phyloP scores from a whole-genome alignment of 495 filamentous ascomycete species.

The Clohesyomyces aquaticus region DNA sequence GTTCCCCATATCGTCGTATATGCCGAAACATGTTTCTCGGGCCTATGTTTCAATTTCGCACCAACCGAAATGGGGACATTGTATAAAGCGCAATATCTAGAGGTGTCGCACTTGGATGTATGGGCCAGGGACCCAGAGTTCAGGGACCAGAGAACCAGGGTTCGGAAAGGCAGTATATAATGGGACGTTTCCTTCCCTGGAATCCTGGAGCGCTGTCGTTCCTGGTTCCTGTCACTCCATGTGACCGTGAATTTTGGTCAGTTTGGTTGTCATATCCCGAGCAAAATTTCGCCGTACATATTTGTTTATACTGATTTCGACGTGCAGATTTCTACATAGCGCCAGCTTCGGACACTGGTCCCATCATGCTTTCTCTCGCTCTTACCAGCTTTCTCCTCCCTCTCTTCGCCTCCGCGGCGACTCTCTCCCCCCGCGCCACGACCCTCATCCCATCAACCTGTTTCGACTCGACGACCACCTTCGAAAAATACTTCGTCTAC shows the following conservation, averaged over 20 bases:
- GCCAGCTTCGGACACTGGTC: neutral
- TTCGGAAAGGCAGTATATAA: neutral
- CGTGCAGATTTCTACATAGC: no score
- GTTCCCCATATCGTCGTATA: neutral
- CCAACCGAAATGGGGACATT: neutral
- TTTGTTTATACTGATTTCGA: no score
- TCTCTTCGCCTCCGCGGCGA: neutral
- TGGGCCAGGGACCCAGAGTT: neutral
- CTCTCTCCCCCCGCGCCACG: slow-evolving; percentile 8
- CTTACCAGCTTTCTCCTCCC: slow-evolving; percentile 7
- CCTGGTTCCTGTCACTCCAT: neutral
- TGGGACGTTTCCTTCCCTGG: neutral
- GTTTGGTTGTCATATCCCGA: no score
- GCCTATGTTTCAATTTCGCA: neutral
- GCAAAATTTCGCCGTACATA: no score
- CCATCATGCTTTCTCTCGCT: neutral
- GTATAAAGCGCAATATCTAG: neutral
- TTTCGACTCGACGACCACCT: slow-evolving; percentile 56
- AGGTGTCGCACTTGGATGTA: neutral
- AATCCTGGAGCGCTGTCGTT: neutral
- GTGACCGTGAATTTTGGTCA: no score
- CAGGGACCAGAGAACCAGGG: no score
- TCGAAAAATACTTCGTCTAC: slow-evolving; percentile 59
- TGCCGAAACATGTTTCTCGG: neutral
- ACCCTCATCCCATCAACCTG: slow-evolving; percentile 58